Evolutionary conservation across 2,329 filamentous ascomycete species (phyloP).

Genomic region (Dichotomopilus funicola): DNA sequence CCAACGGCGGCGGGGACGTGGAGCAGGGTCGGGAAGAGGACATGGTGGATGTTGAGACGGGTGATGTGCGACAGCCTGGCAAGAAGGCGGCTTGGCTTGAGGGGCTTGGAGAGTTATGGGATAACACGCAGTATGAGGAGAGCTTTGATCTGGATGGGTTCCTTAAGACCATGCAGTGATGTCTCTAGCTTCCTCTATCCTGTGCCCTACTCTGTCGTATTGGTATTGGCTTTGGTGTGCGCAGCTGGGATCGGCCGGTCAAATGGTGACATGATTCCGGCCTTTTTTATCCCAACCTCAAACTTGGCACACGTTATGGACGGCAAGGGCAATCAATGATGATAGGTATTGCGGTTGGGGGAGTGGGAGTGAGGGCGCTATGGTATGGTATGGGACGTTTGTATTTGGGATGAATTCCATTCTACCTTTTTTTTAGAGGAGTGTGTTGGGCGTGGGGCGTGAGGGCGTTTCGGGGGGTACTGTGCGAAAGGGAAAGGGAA

Average conservation of each 20-base stretch:
- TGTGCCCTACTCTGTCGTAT: background rate
- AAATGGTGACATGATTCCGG: too few species aligned
- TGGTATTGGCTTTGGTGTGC: background rate
- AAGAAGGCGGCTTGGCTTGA: conserved; percentile 91
- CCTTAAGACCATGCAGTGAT: conserved; percentile 78
- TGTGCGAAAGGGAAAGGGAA: background rate
- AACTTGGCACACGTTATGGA: too few species aligned
- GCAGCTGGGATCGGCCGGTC: too few species aligned
- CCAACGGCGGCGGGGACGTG: conserved; percentile 34
- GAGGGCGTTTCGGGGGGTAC: too few species aligned
- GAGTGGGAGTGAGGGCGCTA: too few species aligned
- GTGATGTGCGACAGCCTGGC: conserved; percentile 86
- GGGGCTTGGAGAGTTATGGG: conserved; percentile 92
- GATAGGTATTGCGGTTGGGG: too few species aligned
- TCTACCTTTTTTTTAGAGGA: background rate
- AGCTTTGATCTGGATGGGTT: conserved; percentile 96
- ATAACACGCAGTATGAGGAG: conserved; percentile 95
- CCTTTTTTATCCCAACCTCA: too few species aligned
- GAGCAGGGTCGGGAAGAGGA: conserved; percentile 66
- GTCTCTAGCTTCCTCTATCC: background rate
- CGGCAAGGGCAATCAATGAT: too few species aligned
- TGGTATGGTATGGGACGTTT: too few species aligned
- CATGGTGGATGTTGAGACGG: conserved; percentile 87
- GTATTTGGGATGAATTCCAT: background rate
- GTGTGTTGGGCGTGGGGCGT: too few species aligned